These are phyloP conservation scores for Penicillium sp. DNA, from an alignment of 2,329 filamentous ascomycete species.

Conservation along the genomic window DNA sequence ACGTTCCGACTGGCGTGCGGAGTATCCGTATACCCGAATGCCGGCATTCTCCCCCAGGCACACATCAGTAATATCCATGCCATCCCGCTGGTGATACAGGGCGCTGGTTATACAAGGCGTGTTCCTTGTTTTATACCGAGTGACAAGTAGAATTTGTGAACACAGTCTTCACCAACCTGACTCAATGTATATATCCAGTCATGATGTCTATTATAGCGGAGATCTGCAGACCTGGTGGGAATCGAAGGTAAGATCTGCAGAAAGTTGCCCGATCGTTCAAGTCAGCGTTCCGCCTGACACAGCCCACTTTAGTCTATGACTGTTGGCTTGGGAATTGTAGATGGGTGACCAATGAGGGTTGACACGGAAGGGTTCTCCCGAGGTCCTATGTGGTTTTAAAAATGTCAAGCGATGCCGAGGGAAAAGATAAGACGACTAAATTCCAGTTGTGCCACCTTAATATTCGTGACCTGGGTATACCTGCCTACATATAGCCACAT, in stretches of 20 bases:
- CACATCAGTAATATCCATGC: not conserved
- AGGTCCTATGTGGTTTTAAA: not conserved
- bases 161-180: not conserved
- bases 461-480: slow-evolving; percentile 1
- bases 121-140: not conserved
- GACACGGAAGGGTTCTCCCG: not conserved
- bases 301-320: slow-evolving; percentile 50
- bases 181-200: not conserved
- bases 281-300: slow-evolving; percentile 59
- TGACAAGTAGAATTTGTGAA: not conserved
- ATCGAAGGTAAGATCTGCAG: slow-evolving; percentile 67
- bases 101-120: not conserved
- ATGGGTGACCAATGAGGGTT: slow-evolving; percentile 23
- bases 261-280: slow-evolving; percentile 54
- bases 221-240: slow-evolving; percentile 77
- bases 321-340: slow-evolving; percentile 67
- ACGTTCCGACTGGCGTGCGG: slow-evolving; percentile 68
- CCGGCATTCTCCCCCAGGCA: not conserved
- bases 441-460: slow-evolving; percentile 15
- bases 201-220: slow-evolving; percentile 56
- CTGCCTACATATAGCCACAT: slow-evolving; percentile 5
- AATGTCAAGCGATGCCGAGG: slow-evolving; percentile 12
- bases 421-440: not conserved
- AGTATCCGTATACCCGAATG: not conserved
- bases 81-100: not conserved